Percentiles rank a stretch among this genome's conserved stretches.
phyloP scores from a whole-genome alignment of 1,284 basidiomycete genomes.

The Fistulinella cinereoalba region DNA sequence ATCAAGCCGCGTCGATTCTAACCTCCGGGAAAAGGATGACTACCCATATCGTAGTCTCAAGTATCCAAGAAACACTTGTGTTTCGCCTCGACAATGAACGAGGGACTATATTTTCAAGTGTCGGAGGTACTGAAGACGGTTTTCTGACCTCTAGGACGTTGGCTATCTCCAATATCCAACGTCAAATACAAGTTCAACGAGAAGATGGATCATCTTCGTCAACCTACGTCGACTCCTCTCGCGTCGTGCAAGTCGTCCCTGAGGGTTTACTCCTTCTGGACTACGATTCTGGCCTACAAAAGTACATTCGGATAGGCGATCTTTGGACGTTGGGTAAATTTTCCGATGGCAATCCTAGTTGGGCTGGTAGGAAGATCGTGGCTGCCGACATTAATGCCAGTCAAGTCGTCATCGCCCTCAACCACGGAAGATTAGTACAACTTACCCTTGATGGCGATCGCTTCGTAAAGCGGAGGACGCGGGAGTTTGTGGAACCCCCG shows the following conservation, averaged over 20 bases:
- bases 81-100: conserved; percentile 47
- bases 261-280: conserved; percentile 53
- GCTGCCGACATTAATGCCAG: conserved; percentile 64
- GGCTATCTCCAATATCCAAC: conserved; percentile 56
- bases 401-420: conserved; percentile 65
- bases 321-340: conserved; percentile 34
- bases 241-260: conserved; percentile 72
- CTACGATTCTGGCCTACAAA: conserved; percentile 41
- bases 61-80: conserved; percentile 50
- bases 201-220: conserved; percentile 27
- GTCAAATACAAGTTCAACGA: conserved; percentile 26
- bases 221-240: conserved; percentile 50
- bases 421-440: conserved; percentile 52
- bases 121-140: conserved; percentile 36
- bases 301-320: conserved; percentile 35
- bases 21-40: conserved; percentile 39
- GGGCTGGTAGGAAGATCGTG: conserved; percentile 52
- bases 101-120: conserved; percentile 32
- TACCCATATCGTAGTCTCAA: conserved; percentile 58
- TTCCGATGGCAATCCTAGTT: conserved; percentile 17
- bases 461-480: conserved; percentile 35
- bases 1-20: not conserved
- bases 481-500: conserved; percentile 19
- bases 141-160: conserved; percentile 61
- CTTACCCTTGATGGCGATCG: conserved; percentile 48